Evolutionary conservation across 2,329 filamentous ascomycete species (phyloP).

Genomic region (Botrytis fragariae): DNA sequence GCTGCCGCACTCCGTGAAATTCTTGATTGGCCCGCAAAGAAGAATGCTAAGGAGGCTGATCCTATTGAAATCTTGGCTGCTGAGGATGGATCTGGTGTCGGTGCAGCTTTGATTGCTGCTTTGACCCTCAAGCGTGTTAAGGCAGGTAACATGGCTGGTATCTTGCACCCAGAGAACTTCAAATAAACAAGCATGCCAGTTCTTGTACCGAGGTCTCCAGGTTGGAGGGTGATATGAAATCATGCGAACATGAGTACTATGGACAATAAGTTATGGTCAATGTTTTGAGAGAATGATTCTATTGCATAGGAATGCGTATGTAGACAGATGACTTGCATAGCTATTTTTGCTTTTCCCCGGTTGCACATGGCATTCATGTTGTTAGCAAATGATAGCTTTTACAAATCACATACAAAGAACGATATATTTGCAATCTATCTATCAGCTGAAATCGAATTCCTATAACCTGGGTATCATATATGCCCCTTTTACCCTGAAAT

Average conservation of each 20-base stretch:
- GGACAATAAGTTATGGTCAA: neutral
- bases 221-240: neutral
- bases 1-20: slow-evolving; percentile 91
- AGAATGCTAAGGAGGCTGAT: slow-evolving; percentile 69
- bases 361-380: neutral
- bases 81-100: slow-evolving; percentile 96
- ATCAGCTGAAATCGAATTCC: neutral
- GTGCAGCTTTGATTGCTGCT: slow-evolving; percentile 87
- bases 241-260: neutral
- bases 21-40: slow-evolving; percentile 83
- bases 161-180: slow-evolving; percentile 64
- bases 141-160: slow-evolving; percentile 61
- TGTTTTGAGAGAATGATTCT: neutral
- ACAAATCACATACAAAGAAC: neutral
- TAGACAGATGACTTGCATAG: neutral
- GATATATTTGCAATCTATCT: neutral
- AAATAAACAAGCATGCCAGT: slow-evolving; percentile 23
- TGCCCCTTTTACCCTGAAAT: neutral
- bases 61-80: slow-evolving; percentile 84
- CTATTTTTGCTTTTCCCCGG: neutral
- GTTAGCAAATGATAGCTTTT: too few relatives aligned
- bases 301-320: neutral
- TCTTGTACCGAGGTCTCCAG: neutral
- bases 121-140: slow-evolving; percentile 63
- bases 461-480: slow-evolving; percentile 4